Evolutionary conservation across 2,329 filamentous ascomycete genomes (phyloP).

Genomic region (Penicillium sp.): DNA sequence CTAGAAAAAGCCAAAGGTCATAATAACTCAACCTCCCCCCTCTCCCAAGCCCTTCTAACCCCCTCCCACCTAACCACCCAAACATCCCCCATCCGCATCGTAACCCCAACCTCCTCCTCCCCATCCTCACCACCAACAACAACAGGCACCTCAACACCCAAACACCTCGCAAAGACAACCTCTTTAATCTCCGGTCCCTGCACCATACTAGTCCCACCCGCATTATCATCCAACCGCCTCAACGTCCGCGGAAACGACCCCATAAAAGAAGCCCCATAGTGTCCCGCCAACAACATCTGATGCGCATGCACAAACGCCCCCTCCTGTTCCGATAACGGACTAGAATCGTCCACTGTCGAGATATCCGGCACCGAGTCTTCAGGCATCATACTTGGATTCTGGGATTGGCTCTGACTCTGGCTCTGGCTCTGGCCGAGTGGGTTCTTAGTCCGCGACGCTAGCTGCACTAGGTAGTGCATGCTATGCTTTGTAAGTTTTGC

Average conservation of each 20-base stretch:
- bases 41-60: conserved; percentile 53
- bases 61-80: conserved; percentile 71
- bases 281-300: conserved; percentile 74
- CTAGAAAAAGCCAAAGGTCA: conserved; percentile 19
- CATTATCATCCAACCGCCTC: conserved; percentile 83
- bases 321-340: conserved; percentile 71
- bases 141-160: conserved; percentile 46
- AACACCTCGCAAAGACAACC: conserved; percentile 73
- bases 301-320: conserved; percentile 78
- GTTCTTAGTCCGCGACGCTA: conserved; percentile 18
- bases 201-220: conserved; percentile 87
- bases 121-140: conserved; percentile 33
- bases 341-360: conserved; percentile 39
- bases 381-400: conserved; percentile 12
- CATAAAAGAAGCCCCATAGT: conserved; percentile 83
- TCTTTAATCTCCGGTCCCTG: conserved; percentile 76
- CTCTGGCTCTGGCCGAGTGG: conserved; percentile 16
- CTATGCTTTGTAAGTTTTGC: conserved; percentile 59
- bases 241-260: conserved; percentile 71
- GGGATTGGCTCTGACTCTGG: conserved; percentile 11
- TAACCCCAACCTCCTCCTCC: conserved; percentile 31
- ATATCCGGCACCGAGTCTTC: conserved; percentile 35
- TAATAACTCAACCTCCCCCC: conserved; percentile 44
- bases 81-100: conserved; percentile 56
- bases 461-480: conserved; percentile 48